A percentile compares a stretch with the other conserved stretches of the same genome.
Evolutionary conservation across 106 monocot genomes (phyloP).

Genomic region (Iris macrosiphon): DNA sequence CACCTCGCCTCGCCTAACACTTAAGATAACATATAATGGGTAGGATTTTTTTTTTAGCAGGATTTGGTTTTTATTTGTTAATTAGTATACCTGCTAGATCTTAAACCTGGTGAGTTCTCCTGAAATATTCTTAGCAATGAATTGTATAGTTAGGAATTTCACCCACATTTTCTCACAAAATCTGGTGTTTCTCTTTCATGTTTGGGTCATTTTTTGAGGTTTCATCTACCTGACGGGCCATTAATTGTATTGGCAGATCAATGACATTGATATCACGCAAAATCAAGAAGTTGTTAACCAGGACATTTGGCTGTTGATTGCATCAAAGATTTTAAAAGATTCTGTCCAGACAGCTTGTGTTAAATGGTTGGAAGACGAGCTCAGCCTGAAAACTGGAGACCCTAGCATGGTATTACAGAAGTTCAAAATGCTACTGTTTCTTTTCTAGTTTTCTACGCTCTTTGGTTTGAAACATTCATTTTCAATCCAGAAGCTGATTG

Average conservation of each 20-base stretch:
- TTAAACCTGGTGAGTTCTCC: too few species aligned
- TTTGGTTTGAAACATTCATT: constrained; percentile 4
- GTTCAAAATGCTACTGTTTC: constrained; percentile 5
- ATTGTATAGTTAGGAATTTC: too few species aligned
- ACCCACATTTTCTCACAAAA: too few species aligned
- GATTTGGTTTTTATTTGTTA: too few species aligned
- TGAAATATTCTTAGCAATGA: too few species aligned
- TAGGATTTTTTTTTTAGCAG: too few species aligned
- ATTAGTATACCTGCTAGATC: too few species aligned
- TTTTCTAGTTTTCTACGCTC: neutral
- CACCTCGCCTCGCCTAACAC: too few species aligned
- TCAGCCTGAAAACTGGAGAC: constrained; percentile 27
- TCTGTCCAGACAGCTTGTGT: constrained; percentile 35
- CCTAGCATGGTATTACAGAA: constrained; percentile 30
- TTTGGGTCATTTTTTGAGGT: neutral
- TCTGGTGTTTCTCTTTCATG: too few species aligned
- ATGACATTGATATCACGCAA: constrained; percentile 31
- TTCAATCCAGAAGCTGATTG: constrained; percentile 43
- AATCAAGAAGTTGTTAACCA: constrained; percentile 19
- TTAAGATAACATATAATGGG: too few species aligned
- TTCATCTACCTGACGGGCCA: neutral
- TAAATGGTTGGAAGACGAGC: constrained; percentile 69
- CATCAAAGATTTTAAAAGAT: constrained; percentile 37
- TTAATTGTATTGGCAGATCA: constrained; percentile 39
- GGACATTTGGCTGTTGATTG: constrained; percentile 38